Base-by-base conservation (phyloP, 768 basidiomycete species). In the Boletus barrowsii region DNA sequence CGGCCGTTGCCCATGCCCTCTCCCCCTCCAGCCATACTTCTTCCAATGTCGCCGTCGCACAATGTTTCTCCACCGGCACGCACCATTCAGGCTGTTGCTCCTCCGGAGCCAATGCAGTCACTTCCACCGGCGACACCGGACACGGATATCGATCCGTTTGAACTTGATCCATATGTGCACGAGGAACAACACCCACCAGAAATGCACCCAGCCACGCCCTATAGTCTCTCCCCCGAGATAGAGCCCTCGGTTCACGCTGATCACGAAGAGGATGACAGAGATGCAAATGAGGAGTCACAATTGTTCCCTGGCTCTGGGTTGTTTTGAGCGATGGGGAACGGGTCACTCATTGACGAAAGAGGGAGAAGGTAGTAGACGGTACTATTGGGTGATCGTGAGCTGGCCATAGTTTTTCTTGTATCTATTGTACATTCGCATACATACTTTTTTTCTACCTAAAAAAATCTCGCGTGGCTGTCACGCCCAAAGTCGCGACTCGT, bases 241-340 rank as follows among this genome's bases (percentile, higher is more conserved):
- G 57, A 57, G 41, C 18, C 54, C 20, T 39, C 13, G 5, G 20
- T 20, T 5, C 50, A 53, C 0, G 18, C n/a, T 40, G 66, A 65
- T 35, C 49, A 59, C 18, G 63, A 62, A 14, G 67, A 63, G 14
- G 62, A 57, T 7, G 61, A 63, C 26, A 55, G 58, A 26, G 63
- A 65, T 39, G 60, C 48, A 14, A 63, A 53, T 39, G 75, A 72
- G 54, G 70, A 66, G 41, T 73, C 72, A 14, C 75, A 67, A 56
- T 41, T 77, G 50, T 75, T 77, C 68, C 76, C 76, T 22, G 76
- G 76, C 29, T 76, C 75, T 24, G 76, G 73, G 40, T 50, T 77
- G 44, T 77, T 74, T 56, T 76, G 60, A 72, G 29, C 44, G 9
- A 29, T 29, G 29, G 29, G 2, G 29, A 29, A 9, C 2, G 29